Base-by-base conservation (phyloP, 768 basidiomycete genomes). In the Cytidiella melzeri region DNA sequence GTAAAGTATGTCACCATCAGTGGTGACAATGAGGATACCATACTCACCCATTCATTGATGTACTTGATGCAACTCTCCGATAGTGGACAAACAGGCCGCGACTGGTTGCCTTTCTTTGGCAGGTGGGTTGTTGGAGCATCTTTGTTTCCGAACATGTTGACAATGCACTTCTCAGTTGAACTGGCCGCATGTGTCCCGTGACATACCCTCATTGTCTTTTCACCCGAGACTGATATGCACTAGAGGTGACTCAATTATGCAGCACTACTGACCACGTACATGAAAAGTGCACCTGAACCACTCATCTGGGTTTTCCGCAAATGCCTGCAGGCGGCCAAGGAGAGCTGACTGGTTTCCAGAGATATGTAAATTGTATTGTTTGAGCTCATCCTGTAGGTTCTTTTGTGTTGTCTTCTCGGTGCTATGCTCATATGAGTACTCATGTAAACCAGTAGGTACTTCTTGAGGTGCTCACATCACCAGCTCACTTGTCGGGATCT, bases 231-330 rank as follows among this genome's bases (percentile, higher is more conserved):
- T 41, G 40, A 24, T 41, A 41, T 7, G 19, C 18, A 24, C 40
- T 41, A 11, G 15, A 34, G 30, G 9, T 7, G 7, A 7, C 30
- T 15, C 7, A 7, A 15, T 34, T 9, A 10, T 12, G 5, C 25
- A 27, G 13, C 18, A 20, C 13, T 26, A 15, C 11, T 20, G 5
- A 10, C 3, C 36, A 47, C 6, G 10, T 27, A 30, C 9, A 36
- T 6, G 5, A 5, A 41, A 38, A 36, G 52, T 52, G 27, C 40
- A 56, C 58, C 28, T 40, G 18, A 51, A 21, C 59, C 58, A 60
- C 24, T 23, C 9, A 5, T 50, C 46, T 23, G 18, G 34, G 43
- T 60, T 48, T 25, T 41, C 13, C 26, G 56, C 54, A 42, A 55
- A 60, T 15, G 43, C 42, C 27, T 25, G 41, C 10, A 60, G 53